phyloP scores from a whole-genome alignment of 2,329 filamentous ascomycete genomes.

The Bipolaris gigantea region DNA sequence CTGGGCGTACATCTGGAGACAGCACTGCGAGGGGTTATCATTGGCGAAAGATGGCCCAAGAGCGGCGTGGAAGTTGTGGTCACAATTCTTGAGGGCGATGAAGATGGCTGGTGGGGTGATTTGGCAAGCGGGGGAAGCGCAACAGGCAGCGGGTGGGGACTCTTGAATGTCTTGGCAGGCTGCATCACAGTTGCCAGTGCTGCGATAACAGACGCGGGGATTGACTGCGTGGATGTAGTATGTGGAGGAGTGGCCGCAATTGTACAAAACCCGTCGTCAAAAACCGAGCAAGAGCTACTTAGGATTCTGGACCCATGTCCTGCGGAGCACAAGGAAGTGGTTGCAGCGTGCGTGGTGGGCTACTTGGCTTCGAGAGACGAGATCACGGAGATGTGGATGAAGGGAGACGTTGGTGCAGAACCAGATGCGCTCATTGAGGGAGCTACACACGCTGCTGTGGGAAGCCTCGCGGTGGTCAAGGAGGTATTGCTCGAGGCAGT shows the following conservation, averaged over 20 bases:
- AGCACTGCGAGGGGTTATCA: slow-evolving; percentile 83
- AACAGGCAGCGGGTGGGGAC: slow-evolving; percentile 71
- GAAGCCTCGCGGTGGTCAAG: slow-evolving; percentile 61
- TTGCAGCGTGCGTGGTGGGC: slow-evolving; percentile 85
- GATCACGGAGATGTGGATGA: slow-evolving; percentile 92
- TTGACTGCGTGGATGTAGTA: slow-evolving; percentile 91
- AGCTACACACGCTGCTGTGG: slow-evolving; percentile 64
- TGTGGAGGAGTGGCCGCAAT: slow-evolving; percentile 86
- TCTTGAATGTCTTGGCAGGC: slow-evolving; percentile 87
- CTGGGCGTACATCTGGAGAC: slow-evolving; percentile 89
- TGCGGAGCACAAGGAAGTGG: slow-evolving; percentile 73
- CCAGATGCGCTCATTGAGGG: slow-evolving; percentile 62
- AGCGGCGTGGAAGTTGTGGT: slow-evolving; percentile 94
- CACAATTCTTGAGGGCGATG: slow-evolving; percentile 90
- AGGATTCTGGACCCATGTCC: slow-evolving; percentile 81
- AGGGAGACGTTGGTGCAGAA: slow-evolving; percentile 62
- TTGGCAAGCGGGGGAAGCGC: slow-evolving; percentile 46
- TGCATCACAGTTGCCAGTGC: slow-evolving; percentile 94
- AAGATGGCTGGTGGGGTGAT: slow-evolving; percentile 70
- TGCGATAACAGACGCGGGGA: slow-evolving; percentile 89
- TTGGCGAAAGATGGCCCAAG: slow-evolving; percentile 97
- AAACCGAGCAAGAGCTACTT: slow-evolving; percentile 39
- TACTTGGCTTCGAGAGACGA: slow-evolving; percentile 88
- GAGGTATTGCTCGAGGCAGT: slow-evolving; percentile 61
- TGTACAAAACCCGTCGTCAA: slow-evolving; percentile 50